Evolutionary conservation across 116 monocot species (phyloP), one percentile per base, ranked within the genome.

Genomic region (Posidonia oceanica): DNA sequence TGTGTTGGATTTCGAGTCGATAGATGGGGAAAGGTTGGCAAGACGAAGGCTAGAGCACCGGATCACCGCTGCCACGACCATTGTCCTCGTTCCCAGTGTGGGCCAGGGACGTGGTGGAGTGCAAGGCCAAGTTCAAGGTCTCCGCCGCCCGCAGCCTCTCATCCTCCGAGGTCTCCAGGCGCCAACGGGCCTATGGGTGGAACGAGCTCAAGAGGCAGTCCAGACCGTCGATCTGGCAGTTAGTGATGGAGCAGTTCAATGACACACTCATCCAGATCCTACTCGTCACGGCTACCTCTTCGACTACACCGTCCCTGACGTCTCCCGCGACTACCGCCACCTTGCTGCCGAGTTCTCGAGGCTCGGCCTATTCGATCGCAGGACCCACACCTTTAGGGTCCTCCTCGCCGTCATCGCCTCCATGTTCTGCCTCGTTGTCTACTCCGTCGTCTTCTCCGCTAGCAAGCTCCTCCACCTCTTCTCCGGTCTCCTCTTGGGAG

Each of bases 191-290:
- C 3, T 61, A 69, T 15, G 96, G 91, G 16, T 71, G 17, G 67
- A 96, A 96, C 76, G 96, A 95, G 69, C 78, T 91, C 39, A 88
- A 95, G 83, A 88, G 87, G 80, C 88, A 88, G 71, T 60, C 80
- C 0, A 85, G 87, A 13, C 85, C 88, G 18, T 96, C 91, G 65
- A 78, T 91, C 71, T 83, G 84, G 83, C 70, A 81, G 22, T 72
- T 91, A 52, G 79, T 91, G 13, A 78, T 91, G 5, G 83, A 29
- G 80, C 91, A 1, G 87, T 29, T 29, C 29, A 29, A 29, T 1
- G 29, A 29, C 29, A 29, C 1, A 1, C 29, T 29, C 29, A 29
- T 89, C 3, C 81, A 91, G 40, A 96, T 96, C 71, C 87, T 96
- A 36, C 82, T 96, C 39, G 85, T 85, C 0, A 91, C 91, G 5